Base-by-base conservation (phyloP, 2,329 filamentous ascomycete species). In the Sarocladium kiliense region DNA sequence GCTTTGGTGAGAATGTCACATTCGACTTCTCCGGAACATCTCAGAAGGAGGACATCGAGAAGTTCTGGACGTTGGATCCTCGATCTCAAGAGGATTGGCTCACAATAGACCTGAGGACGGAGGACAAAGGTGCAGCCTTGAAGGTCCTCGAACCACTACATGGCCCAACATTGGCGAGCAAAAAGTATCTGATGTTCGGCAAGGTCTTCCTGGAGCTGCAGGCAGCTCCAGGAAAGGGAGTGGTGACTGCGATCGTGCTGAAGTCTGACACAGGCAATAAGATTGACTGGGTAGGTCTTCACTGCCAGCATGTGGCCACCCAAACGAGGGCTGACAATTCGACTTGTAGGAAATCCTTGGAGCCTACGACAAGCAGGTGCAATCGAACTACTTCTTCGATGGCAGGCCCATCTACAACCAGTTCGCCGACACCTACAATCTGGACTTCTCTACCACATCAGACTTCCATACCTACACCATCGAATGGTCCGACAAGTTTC, bases 181-280 rank as follows among this genome's bases (percentile, higher is more conserved):
- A 85, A 61, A 90, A 86, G 78, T 93, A 93, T 73, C 86, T 94
- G 66, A 91, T 94, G 85, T 94, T 91, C 65, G 89, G 89, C 54
- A 84, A 82, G 61, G 83, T 91, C 58, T 84, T 88, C 42, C 82
- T 87, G 54, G 78, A 79, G 21, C 74, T 91, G 68, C 86, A 88
- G 66, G 81, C 87, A 11, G 86, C 88, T 21, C 80, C 85, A 2
- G 89, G 89, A 2, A 78, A 77, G 1, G 89, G 89, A 45, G 88
- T 93, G 58, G 86, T 94, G 59, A 91, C 87, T 69, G 88, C 86
- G 56, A 77, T 88, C 10, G 86, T 93, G 21, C 71, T 94, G 60
- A 86, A 90, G 70, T 91, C 87, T 1, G 88, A 93, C 65, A 81
- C 82, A 60, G 75, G 91, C 26, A 88, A 94, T 44, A 89, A 94